Evolutionary conservation across 2,329 filamentous ascomycete species (phyloP), one percentile per base, ranked within the genome.

Genomic region (Atkinsonella hypoxylon): DNA sequence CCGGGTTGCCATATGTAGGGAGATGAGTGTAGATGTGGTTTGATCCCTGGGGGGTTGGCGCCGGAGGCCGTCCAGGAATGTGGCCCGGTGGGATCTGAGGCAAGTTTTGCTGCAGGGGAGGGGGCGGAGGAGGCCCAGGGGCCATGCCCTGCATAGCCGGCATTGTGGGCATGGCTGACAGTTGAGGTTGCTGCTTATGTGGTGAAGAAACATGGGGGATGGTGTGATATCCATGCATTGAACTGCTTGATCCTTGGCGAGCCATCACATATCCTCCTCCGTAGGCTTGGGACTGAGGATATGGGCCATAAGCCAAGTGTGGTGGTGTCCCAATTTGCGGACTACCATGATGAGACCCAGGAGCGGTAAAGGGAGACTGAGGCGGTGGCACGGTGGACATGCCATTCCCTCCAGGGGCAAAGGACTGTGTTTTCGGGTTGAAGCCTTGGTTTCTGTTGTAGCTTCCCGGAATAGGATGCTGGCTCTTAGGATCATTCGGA

Each of bases 391-490:
- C 70, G 3, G 74, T 69, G 31, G 70, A 67, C 64, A 77, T 73
- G 26, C 72, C 70, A 55, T 67, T 72, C 54, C 79, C 62, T 17
- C 68, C 66, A 45, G 91, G 91, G 22, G 95, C 80, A 66, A 97
- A 96, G 0, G 90, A 87, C 62, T 95, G 87, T 15, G 87, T 96
- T 69, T 95, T 90, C 1, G 90, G 91, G 62, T 96, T 96, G 71
- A 97, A 96, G 12, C 85, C 81, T 59, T 89, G 87, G 48, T 68
- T 69, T 52, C 89, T 78, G 62, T 86, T 88, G 57, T 80, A 94
- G 67, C 85, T 93, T 36, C 88, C 88, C 13, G 89, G 87, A 51
- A 94, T 82, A 6, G 88, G 87, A 63, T 95, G 88, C 62, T 89
- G 85, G 52, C 78, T 80, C 65, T 86, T 83, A 9, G 82, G 79